Base-by-base conservation (phyloP, 2,329 filamentous ascomycete species). In the Daldinia sp. region DNA sequence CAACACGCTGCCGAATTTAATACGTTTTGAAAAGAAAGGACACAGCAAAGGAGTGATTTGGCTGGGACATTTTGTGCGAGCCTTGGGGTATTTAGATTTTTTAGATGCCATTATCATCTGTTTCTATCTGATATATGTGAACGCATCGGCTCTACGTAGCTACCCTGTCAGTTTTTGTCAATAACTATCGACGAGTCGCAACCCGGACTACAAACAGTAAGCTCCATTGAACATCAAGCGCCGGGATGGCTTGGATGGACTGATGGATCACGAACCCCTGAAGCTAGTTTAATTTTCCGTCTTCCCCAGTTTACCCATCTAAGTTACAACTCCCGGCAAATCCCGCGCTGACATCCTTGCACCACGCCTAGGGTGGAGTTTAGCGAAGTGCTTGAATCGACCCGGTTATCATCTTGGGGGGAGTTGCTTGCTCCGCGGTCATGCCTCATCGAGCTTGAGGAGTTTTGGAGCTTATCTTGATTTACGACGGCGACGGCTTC, bases 161-260 rank as follows among this genome's bases (percentile, higher is more conserved):
- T 41, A 47, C 58, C 56, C 50, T 55, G 52, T 55, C 41, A 34
- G n/a, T 47, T 61, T 53, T 27, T 50, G 37, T 53, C 61, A 56
- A 58, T 39, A 61, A 52, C 49, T 64, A 59, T 61, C 64, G 58
- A 48, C 53, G 25, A 61, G 64, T 66, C 32, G 53, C 62, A 67
- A 53, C 55, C 62, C 55, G 56, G 47, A 29, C 62, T 61, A 53
- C 58, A 63, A 65, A 63, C 59, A 63, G 62, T 65, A 67, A 67
- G 65, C 65, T 41, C 21, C 37, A 57, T 58, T 52, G 59, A 35
- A 58, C 54, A 65, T 63, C 55, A 50, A 58, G 30, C 23, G 49
- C 65, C 51, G 47, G 45, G 58, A 52, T 32, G 45, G 49, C 65
- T 48, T 39, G 45, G 58, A 52, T 32, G 45, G 15, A 11, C n/a